Percentiles rank a stretch among this genome's conserved stretches.
Conservation (phyloP, 106 monocot species). For the Phalaenopsis equestris region DNA sequence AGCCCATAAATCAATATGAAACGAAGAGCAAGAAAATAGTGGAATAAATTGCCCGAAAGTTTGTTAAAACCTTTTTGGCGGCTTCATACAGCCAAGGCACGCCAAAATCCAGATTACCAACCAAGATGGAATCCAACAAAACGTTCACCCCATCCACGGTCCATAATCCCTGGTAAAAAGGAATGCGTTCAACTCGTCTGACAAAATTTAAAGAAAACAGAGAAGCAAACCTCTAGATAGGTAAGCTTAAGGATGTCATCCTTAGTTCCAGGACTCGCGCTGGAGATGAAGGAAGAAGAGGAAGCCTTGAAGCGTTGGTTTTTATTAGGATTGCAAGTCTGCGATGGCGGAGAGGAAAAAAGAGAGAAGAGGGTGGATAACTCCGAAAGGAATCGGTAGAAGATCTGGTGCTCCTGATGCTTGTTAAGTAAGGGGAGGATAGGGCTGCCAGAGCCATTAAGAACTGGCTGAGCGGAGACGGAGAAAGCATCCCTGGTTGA, state of each 20-base stretch:
- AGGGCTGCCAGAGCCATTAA: background rate
- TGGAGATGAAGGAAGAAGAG: background rate
- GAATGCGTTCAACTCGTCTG: background rate
- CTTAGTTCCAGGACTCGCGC: background rate
- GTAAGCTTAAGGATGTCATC: slow-evolving; percentile 35
- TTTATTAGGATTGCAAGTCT: background rate
- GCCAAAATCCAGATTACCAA: slow-evolving; percentile 91
- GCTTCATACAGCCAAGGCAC: slow-evolving; percentile 79
- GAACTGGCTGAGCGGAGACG: no score
- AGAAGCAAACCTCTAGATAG: slow-evolving; percentile 43
- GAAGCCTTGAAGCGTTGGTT: background rate
- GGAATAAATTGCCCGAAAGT: slow-evolving; percentile 30
- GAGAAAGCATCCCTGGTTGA: no score
- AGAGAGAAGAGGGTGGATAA: background rate
- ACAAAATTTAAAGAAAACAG: background rate
- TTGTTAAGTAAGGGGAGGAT: background rate
- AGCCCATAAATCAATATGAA: background rate
- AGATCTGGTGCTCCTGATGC: background rate
- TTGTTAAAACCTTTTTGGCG: slow-evolving; percentile 60
- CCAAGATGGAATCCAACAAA: slow-evolving; percentile 82
- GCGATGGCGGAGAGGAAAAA: no score
- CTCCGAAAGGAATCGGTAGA: background rate
- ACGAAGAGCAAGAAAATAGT: background rate
- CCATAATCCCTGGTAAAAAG: slow-evolving; percentile 58
- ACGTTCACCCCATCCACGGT: slow-evolving; percentile 47